Evolutionary conservation across 2,329 filamentous ascomycete species (phyloP).

Genomic region (Xylariales sp.): DNA sequence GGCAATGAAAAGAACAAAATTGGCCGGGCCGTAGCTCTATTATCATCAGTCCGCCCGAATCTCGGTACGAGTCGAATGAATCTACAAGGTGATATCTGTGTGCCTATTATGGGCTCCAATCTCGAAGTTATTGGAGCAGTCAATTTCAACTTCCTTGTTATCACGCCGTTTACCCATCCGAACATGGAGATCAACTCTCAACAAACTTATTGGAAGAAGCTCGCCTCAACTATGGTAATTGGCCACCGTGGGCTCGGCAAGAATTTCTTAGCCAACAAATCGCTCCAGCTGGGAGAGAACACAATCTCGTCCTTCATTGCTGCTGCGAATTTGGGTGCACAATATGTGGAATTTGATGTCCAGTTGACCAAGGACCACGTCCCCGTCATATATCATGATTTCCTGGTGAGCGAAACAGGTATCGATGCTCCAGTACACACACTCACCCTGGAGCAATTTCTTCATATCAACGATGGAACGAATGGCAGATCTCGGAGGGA

Average conservation of each 20-base stretch:
- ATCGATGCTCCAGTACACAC: constrained; percentile 97
- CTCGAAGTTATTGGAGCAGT: constrained; percentile 93
- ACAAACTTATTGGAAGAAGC: constrained; percentile 96
- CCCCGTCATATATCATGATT: constrained; percentile 98
- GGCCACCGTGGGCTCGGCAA: constrained; percentile 85
- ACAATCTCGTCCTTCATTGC: constrained; percentile 96
- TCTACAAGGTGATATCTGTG: constrained; percentile 89
- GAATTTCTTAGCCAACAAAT: constrained; percentile 84
- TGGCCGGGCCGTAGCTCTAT: constrained; percentile 86
- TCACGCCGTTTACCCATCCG: constrained; percentile 92
- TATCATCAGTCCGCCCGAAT: constrained; percentile 85
- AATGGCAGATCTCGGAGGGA: constrained; percentile 55
- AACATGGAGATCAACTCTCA: constrained; percentile 92
- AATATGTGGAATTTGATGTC: constrained; percentile 84
- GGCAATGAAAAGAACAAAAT: constrained; percentile 89
- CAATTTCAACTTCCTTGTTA: constrained; percentile 96
- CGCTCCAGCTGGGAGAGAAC: constrained; percentile 94
- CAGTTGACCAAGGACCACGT: constrained; percentile 99
- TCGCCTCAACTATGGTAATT: constrained; percentile 86
- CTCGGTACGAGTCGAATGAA: constrained; percentile 90
- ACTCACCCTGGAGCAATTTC: constrained; percentile 92
- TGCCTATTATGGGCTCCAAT: constrained; percentile 87
- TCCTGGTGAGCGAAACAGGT: constrained; percentile 95
- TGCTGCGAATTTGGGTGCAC: constrained; percentile 88
- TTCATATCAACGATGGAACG: constrained; percentile 79